Percentiles rank a stretch among this genome's conserved stretches.
Conservation (phyloP, 2,329 filamentous ascomycete genomes). For the Cytospora leucostoma region DNA sequence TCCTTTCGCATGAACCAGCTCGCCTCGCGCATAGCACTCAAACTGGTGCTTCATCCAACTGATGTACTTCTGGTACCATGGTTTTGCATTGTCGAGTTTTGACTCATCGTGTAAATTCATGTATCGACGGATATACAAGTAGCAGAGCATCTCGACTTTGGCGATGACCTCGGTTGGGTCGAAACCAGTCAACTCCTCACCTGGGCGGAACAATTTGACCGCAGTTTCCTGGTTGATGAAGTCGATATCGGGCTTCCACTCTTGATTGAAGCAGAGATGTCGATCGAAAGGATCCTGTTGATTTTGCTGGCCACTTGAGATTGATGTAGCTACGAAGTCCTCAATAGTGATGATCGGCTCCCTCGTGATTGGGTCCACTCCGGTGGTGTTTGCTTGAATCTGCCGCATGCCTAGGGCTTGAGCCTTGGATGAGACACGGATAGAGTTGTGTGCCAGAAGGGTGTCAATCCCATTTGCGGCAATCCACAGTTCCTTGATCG, state of each 20-base stretch:
- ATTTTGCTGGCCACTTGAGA: background rate
- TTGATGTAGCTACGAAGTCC: background rate
- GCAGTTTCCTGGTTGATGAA: background rate
- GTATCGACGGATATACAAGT: background rate
- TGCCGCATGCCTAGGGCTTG: background rate
- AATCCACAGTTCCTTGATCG: conserved; percentile 6
- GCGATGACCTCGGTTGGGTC: background rate
- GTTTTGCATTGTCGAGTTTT: background rate
- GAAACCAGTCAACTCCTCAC: background rate
- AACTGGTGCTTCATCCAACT: conserved; percentile 5
- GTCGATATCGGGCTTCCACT: background rate
- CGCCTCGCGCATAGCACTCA: background rate
- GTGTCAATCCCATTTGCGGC: conserved; percentile 7
- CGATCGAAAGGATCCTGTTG: background rate
- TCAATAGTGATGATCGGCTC: conserved; percentile 1
- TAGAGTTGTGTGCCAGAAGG: background rate
- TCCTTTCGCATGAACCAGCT: background rate
- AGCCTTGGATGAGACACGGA: background rate
- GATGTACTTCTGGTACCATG: conserved; percentile 1
- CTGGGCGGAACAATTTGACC: background rate
- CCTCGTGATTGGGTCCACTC: background rate
- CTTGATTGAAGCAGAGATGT: background rate
- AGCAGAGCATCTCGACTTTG: background rate
- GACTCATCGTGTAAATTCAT: background rate
- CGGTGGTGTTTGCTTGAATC: background rate